Evolutionary conservation across 2,329 filamentous ascomycete species (phyloP).

Genomic region (Trichoderma guizhouense): DNA sequence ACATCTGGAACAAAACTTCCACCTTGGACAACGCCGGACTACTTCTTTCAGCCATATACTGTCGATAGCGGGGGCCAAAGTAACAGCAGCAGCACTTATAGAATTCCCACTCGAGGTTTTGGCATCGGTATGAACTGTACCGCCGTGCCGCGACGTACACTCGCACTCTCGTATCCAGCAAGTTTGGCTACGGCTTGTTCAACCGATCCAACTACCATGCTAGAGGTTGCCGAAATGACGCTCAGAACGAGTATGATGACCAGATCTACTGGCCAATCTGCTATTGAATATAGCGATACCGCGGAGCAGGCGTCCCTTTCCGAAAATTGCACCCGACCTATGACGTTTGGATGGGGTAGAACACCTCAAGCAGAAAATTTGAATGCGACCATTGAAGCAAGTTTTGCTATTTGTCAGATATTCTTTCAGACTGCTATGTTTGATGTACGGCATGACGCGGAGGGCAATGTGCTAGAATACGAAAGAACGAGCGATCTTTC

Average conservation of each 20-base stretch:
- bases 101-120: constrained; percentile 28
- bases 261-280: neutral
- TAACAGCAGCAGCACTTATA: neutral
- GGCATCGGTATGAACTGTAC: constrained; percentile 27
- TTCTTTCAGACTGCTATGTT: constrained; percentile 34
- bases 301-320: too few relatives aligned
- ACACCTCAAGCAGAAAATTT: neutral
- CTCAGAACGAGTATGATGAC: neutral
- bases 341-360: constrained; percentile 26
- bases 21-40: constrained; percentile 44
- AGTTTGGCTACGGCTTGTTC: neutral
- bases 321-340: constrained; percentile 32
- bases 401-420: constrained; percentile 26
- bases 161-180: neutral
- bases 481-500: constrained; percentile 17
- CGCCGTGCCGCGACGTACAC: neutral
- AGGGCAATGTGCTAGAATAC: constrained; percentile 27
- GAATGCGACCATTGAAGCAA: constrained; percentile 21
- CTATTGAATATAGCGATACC: too few relatives aligned
- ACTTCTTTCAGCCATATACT: neutral
- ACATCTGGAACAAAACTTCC: constrained; percentile 42
- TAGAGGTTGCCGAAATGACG: neutral
- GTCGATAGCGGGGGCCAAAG: neutral
- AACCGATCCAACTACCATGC: too few relatives aligned
- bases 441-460: constrained; percentile 29